These are phyloP conservation scores for Beauveria sp. DNA, from an alignment of 2,329 filamentous ascomycete genomes.

Conservation along the genomic window DNA sequence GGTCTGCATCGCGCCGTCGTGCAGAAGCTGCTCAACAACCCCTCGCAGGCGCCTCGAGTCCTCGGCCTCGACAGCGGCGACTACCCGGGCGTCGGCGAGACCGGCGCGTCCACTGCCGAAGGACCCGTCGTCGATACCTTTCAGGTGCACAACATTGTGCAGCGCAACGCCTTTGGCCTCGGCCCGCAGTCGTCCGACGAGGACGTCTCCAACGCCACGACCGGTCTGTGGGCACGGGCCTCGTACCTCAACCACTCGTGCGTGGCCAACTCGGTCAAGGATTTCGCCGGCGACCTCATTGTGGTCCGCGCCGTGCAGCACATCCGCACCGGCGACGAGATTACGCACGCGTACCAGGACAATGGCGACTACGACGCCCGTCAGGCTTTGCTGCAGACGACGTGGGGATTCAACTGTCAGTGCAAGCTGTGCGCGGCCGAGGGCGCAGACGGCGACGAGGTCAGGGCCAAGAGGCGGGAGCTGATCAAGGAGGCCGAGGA, in stretches of 20 bases:
- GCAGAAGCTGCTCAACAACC: conserved; percentile 21
- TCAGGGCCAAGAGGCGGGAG: conserved; percentile 16
- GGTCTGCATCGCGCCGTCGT: conserved; percentile 23
- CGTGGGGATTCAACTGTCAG: conserved; percentile 31
- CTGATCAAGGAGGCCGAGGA: conserved; percentile 16
- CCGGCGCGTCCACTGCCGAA: conserved; percentile 18
- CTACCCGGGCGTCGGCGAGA: conserved; percentile 18
- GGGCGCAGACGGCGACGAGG: conserved; percentile 13
- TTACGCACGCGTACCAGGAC: conserved; percentile 26
- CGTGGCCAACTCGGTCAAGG: conserved; percentile 25
- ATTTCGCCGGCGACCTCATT: conserved; percentile 32
- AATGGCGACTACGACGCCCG: conserved; percentile 19
- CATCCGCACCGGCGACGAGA: conserved; percentile 27
- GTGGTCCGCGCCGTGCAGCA: conserved; percentile 27
- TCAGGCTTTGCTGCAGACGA: conserved; percentile 15
- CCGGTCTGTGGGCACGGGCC: conserved; percentile 31
- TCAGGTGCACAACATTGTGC: conserved; percentile 26
- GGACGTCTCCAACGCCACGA: conserved; percentile 24
- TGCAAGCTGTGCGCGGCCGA: conserved; percentile 30
- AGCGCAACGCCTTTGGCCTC: conserved; percentile 26
- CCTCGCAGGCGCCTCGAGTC: conserved; percentile 17
- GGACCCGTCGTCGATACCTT: conserved; percentile 22
- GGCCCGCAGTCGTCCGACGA: conserved; percentile 22
- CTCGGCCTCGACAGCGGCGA: conserved; percentile 20
- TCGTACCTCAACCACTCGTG: conserved; percentile 38